A percentile compares a stretch with the other conserved stretches of the same genome.
These are phyloP conservation scores for Helicocarpus griseus DNA, from an alignment of 2,329 filamentous ascomycete genomes.

Conservation along the genomic window DNA sequence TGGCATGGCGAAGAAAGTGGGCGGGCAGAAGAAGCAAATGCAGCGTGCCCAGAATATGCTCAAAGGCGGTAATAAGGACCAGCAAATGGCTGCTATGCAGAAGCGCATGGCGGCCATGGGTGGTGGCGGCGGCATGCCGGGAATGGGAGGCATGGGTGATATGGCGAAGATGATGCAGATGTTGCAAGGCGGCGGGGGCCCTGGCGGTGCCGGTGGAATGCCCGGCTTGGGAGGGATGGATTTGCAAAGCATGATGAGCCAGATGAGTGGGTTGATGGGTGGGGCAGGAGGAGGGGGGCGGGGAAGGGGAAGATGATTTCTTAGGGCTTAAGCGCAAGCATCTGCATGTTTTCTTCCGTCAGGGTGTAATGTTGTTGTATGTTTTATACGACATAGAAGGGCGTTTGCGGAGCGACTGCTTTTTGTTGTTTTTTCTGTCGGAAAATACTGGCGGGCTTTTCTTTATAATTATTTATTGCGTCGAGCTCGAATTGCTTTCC, in stretches of 20 bases:
- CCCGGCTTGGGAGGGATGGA: conserved; percentile 48
- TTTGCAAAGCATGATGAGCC: conserved; percentile 65
- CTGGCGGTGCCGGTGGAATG: conserved; percentile 48
- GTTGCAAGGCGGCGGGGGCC: conserved; percentile 68
- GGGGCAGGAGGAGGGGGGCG: conserved; percentile 35
- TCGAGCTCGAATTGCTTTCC: neutral
- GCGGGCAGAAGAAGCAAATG: conserved; percentile 96
- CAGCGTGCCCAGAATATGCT: conserved; percentile 84
- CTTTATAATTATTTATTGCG: neutral
- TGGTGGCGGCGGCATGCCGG: conserved; percentile 54
- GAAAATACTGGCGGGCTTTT: neutral
- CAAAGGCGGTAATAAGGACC: conserved; percentile 80
- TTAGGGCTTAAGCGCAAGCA: conserved; percentile 7
- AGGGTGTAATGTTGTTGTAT: conserved; percentile 2
- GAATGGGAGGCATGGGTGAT: conserved; percentile 60
- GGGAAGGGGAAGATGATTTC: conserved; percentile 9
- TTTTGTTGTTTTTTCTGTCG: neutral
- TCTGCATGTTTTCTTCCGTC: conserved; percentile 3
- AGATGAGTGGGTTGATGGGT: conserved; percentile 57
- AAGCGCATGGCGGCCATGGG: conserved; percentile 91
- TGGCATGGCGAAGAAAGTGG: conserved; percentile 98
- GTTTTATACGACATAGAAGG: conserved; percentile 1
- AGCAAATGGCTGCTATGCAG: conserved; percentile 95
- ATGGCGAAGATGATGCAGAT: conserved; percentile 97
- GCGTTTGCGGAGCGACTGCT: conserved; percentile 2